These are phyloP conservation scores for Fraxinus xanthoxyloides DNA, from an alignment of 305 asterid species.

Conservation along the genomic window DNA sequence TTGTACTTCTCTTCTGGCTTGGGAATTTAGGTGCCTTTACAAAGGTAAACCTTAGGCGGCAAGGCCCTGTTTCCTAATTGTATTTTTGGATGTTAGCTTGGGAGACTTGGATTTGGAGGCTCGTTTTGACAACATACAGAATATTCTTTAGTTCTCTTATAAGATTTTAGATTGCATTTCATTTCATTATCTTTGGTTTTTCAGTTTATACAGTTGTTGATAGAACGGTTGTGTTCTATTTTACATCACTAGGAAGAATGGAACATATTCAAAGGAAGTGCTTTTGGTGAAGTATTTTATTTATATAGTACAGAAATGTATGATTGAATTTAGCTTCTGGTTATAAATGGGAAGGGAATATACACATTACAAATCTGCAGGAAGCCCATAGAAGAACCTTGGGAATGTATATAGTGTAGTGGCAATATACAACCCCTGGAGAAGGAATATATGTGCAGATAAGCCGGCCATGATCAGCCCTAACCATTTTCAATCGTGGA, in stretches of 20 bases:
- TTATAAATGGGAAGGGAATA: not conserved
- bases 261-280: not conserved
- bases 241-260: conserved; percentile 7
- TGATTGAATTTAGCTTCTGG: not conserved
- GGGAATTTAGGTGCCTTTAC: conserved; percentile 46
- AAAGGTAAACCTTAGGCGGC: conserved; percentile 25
- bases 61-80: conserved; percentile 11
- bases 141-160: not conserved
- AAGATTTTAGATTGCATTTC: not conserved
- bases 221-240: conserved; percentile 7
- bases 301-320: not conserved
- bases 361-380: not conserved
- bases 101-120: conserved; percentile 6
- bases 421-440: not conserved
- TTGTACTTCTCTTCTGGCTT: conserved; percentile 34
- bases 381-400: not conserved
- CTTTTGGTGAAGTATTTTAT: not conserved
- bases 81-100: conserved; percentile 11
- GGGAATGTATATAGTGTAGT: not conserved
- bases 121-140: not conserved
- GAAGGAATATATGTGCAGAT: not conserved
- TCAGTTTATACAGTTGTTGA: conserved; percentile 9
- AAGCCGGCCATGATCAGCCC: not conserved
- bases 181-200: conserved; percentile 6
- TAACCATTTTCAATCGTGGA: not conserved